Conservation (phyloP, 257 asterid genomes). For the Capsicum pubescens region DNA sequence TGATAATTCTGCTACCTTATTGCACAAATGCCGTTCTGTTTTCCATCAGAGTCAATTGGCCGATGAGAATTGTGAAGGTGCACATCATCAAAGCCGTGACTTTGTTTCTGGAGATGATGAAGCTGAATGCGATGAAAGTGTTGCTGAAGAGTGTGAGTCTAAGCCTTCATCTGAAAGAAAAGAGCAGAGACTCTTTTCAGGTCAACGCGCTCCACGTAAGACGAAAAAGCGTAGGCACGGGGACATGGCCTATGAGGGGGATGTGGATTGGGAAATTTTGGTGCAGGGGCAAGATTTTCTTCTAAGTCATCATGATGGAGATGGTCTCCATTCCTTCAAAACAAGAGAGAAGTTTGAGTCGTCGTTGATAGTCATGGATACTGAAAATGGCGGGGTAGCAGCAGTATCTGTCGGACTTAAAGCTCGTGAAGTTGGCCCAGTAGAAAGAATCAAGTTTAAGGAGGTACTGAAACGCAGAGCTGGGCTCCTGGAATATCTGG, state of each 20-base stretch:
- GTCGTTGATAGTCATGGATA: slow-evolving; percentile 47
- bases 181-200: slow-evolving; percentile 48
- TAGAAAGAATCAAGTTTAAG: slow-evolving; percentile 88
- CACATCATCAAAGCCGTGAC: slow-evolving; percentile 42
- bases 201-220: slow-evolving; percentile 75
- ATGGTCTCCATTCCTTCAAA: slow-evolving; percentile 45
- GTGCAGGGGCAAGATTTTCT: slow-evolving; percentile 76
- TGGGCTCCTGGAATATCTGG: slow-evolving; percentile 90
- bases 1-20: slow-evolving; percentile 20
- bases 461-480: slow-evolving; percentile 93
- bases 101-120: slow-evolving; percentile 62
- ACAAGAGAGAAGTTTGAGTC: slow-evolving; percentile 56
- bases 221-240: slow-evolving; percentile 77
- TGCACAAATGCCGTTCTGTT: slow-evolving; percentile 28
- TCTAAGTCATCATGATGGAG: slow-evolving; percentile 53
- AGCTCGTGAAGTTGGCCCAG: slow-evolving; percentile 84
- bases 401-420: slow-evolving; percentile 86
- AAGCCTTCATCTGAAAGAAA: slow-evolving; percentile 55
- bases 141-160: slow-evolving; percentile 52
- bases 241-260: slow-evolving; percentile 99
- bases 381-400: slow-evolving; percentile 78
- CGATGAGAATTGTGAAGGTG: slow-evolving; percentile 47
- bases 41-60: slow-evolving; percentile 37
- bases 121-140: slow-evolving; percentile 49
- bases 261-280: slow-evolving; percentile 88